phyloP scores from a whole-genome alignment of 768 basidiomycete genomes.

The Boletus barrowsii region DNA sequence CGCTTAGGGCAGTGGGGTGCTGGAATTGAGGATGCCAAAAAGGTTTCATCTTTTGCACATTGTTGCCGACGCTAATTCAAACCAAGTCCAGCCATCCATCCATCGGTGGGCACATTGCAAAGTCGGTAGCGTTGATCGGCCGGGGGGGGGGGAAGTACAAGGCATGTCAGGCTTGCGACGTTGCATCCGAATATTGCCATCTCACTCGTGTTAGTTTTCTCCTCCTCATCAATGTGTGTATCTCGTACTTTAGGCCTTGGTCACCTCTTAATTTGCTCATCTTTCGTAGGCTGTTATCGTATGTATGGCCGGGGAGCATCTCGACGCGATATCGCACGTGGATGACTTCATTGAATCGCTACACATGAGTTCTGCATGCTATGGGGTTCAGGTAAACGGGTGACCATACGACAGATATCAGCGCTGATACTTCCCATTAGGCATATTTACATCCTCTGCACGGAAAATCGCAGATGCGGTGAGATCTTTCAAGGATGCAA shows the following conservation, averaged over 20 bases:
- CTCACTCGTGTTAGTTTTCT: not conserved
- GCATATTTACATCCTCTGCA: not conserved
- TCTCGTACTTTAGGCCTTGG: not conserved
- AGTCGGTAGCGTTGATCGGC: not conserved
- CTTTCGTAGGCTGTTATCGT: not conserved
- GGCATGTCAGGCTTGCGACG: not conserved
- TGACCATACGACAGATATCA: not conserved
- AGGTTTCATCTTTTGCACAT: not conserved
- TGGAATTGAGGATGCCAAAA: no score
- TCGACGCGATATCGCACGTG: no score
- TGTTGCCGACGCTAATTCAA: not conserved
- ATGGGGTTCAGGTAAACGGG: not conserved
- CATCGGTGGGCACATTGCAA: not conserved
- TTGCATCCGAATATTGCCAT: not conserved
- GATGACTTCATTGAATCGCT: not conserved
- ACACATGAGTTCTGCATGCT: not conserved
- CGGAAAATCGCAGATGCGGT: not conserved
- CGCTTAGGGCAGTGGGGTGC: not conserved
- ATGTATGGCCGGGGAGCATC: no score
- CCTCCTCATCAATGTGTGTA: constrained; percentile 8
- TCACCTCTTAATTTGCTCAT: not conserved
- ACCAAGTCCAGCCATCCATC: constrained; percentile 4
- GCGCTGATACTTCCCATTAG: not conserved
- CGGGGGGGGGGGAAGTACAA: not conserved
- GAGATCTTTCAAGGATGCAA: not conserved